These are phyloP conservation scores for Ceratobasidium papillatum DNA, from an alignment of 1,284 basidiomycete species.

Conservation along the genomic window DNA sequence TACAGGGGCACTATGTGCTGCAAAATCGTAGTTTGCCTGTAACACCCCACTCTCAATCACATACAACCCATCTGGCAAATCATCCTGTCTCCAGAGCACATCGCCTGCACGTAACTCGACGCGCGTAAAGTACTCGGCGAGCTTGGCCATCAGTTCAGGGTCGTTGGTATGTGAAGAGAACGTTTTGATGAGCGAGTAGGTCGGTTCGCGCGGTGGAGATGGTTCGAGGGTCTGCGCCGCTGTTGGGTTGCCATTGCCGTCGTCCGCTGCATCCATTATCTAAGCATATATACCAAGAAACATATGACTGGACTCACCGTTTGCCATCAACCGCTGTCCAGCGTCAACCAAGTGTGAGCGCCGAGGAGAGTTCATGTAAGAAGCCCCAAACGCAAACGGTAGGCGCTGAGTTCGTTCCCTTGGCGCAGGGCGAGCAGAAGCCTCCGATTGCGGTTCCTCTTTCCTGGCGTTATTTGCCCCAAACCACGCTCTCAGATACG, in stretches of 20 bases:
- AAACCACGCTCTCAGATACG: slow-evolving; percentile 81
- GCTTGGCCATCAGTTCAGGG: slow-evolving; percentile 53
- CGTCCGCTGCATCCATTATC: neutral
- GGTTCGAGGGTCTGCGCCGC: slow-evolving; percentile 29
- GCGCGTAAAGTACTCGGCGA: slow-evolving; percentile 78
- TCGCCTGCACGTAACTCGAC: slow-evolving; percentile 65
- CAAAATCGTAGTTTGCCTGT: slow-evolving; percentile 80
- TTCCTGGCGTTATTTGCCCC: slow-evolving; percentile 53
- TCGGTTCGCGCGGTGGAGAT: slow-evolving; percentile 58
- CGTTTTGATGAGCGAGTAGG: slow-evolving; percentile 74
- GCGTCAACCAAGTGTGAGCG: slow-evolving; percentile 78
- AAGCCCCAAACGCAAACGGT: slow-evolving; percentile 60
- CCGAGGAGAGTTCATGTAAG: slow-evolving; percentile 77
- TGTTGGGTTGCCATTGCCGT: neutral
- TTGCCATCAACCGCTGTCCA: slow-evolving; percentile 73
- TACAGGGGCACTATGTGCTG: slow-evolving; percentile 68
- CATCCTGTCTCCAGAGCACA: slow-evolving; percentile 79
- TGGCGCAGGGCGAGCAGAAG: slow-evolving; percentile 29
- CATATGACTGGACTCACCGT: slow-evolving; percentile 54
- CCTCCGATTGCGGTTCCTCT: slow-evolving; percentile 39
- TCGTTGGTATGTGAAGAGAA: slow-evolving; percentile 73
- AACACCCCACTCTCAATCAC: slow-evolving; percentile 86
- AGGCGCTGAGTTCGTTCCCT: slow-evolving; percentile 47
- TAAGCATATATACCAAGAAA: neutral
- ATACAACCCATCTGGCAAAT: slow-evolving; percentile 82